Percentiles rank a stretch among this genome's conserved stretches.
Evolutionary conservation across 805 yeast genomes (phyloP).

Genomic region (Myxozyma geophila): DNA sequence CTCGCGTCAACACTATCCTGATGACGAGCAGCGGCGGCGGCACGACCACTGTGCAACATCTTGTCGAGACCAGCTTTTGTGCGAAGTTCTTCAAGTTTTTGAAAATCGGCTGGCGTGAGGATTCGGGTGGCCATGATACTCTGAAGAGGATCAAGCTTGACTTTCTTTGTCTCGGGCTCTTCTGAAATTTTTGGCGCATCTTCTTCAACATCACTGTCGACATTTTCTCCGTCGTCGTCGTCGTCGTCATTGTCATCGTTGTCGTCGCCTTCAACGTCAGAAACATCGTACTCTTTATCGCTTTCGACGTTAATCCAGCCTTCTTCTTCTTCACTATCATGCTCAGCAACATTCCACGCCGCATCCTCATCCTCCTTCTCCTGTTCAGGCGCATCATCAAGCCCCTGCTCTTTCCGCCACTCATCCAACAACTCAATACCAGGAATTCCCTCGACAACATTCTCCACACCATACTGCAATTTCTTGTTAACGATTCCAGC

Average conservation of each 20-base stretch:
- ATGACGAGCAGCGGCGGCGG: constrained; percentile 48
- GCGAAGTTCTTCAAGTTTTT: constrained; percentile 86
- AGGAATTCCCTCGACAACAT: constrained; percentile 72
- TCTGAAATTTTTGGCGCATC: neutral
- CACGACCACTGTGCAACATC: constrained; percentile 59
- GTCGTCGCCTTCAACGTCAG: constrained; percentile 39
- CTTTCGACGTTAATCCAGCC: constrained; percentile 91
- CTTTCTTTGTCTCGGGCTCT: constrained; percentile 17
- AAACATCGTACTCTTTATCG: constrained; percentile 54
- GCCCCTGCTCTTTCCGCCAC: constrained; percentile 72
- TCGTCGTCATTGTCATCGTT: constrained; percentile 41
- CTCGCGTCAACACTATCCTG: constrained; percentile 88
- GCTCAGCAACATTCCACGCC: constrained; percentile 25
- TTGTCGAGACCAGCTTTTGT: constrained; percentile 85
- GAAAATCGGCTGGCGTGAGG: constrained; percentile 97
- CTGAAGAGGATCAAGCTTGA: constrained; percentile 51
- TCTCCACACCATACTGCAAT: constrained; percentile 71
- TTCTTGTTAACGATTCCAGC: constrained; percentile 47
- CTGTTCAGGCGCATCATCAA: constrained; percentile 62
- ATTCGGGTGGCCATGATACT: constrained; percentile 73
- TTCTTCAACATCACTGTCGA: constrained; percentile 10
- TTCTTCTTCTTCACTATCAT: constrained; percentile 59
- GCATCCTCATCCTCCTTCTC: constrained; percentile 51
- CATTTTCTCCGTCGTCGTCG: constrained; percentile 34
- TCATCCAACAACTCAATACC: constrained; percentile 88